Percentiles rank a stretch among this genome's conserved stretches.
Evolutionary conservation across 805 yeast genomes (phyloP).

Genomic region (Saturnispora sanitii): DNA sequence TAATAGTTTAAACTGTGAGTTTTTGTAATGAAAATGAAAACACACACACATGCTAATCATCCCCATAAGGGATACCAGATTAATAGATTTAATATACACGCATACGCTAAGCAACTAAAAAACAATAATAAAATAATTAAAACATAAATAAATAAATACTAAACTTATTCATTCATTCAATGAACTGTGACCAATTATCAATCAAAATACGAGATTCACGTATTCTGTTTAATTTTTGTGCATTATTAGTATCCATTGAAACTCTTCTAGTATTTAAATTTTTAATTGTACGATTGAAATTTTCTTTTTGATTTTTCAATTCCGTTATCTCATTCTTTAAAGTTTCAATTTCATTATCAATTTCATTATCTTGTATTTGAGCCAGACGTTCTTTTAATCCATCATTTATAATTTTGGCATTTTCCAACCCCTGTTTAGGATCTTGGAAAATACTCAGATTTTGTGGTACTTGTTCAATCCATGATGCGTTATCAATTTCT

Average conservation of each 20-base stretch:
- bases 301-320: background rate
- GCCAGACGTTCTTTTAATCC: background rate
- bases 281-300: background rate
- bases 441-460: constrained; percentile 2
- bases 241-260: constrained; percentile 4
- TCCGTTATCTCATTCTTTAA: background rate
- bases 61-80: too few relatives aligned
- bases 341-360: background rate
- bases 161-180: too few relatives aligned
- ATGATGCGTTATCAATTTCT: background rate
- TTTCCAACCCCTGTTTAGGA: constrained; percentile 16
- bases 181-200: background rate
- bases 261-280: background rate
- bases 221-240: constrained; percentile 1
- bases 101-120: too few relatives aligned
- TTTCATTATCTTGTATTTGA: background rate
- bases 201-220: background rate
- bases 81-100: too few relatives aligned
- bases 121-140: too few relatives aligned
- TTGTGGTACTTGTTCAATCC: constrained; percentile 16
- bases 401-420: constrained; percentile 14
- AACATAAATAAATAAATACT: too few relatives aligned
- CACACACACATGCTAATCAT: too few relatives aligned
- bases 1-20: too few relatives aligned
- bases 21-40: too few relatives aligned